These are phyloP conservation scores for Candida maesae DNA, from an alignment of 805 yeast species.

Conservation along the genomic window DNA sequence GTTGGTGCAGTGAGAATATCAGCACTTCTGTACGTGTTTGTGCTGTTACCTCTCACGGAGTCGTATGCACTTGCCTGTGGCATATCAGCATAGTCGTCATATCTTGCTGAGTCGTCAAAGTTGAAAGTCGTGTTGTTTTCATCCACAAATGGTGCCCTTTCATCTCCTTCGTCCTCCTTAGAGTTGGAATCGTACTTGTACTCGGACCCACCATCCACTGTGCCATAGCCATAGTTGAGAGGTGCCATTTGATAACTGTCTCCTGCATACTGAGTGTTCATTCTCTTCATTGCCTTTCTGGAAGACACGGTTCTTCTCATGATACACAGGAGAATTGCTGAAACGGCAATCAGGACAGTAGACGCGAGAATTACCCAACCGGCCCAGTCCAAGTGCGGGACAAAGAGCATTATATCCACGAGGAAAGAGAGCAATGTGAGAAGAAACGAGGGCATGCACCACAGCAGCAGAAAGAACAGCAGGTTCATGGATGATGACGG, in stretches of 20 bases:
- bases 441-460: constrained; percentile 67
- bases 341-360: constrained; percentile 58
- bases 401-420: constrained; percentile 76
- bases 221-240: constrained; percentile 25
- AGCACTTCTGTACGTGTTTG: constrained; percentile 9
- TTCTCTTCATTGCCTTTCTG: constrained; percentile 21
- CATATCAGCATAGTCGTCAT: constrained; percentile 19
- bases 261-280: constrained; percentile 3
- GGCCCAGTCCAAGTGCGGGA: constrained; percentile 70
- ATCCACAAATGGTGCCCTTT: constrained; percentile 18
- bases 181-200: constrained; percentile 5
- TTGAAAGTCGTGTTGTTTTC: constrained; percentile 12
- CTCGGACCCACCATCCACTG: constrained; percentile 25
- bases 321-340: constrained; percentile 65
- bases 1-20: constrained; percentile 21
- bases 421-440: constrained; percentile 69
- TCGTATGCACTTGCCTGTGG: constrained; percentile 20
- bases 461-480: constrained; percentile 48
- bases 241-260: constrained; percentile 26
- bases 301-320: constrained; percentile 61
- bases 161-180: constrained; percentile 18
- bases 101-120: constrained; percentile 14
- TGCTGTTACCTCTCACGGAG: constrained; percentile 19
- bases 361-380: constrained; percentile 83
- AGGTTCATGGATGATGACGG: constrained; percentile 36